phyloP scores from a whole-genome alignment of 2,329 filamentous ascomycete species.

The Cladosporium austrohemisphaericum region DNA sequence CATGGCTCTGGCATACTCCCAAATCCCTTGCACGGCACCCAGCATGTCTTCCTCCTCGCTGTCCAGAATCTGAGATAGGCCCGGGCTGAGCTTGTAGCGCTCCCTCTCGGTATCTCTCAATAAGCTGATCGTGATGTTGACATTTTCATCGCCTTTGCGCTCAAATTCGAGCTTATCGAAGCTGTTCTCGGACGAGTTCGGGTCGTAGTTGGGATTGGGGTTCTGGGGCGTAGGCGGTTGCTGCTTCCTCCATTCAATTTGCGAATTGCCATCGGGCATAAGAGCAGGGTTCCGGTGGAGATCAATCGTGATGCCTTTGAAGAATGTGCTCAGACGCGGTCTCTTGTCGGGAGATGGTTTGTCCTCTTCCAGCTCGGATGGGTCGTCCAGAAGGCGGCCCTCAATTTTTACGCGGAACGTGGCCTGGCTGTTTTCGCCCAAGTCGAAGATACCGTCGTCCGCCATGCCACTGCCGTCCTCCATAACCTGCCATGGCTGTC shows the following conservation, averaged over 20 bases:
- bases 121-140: constrained; percentile 86
- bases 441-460: constrained; percentile 71
- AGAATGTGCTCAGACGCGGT: constrained; percentile 71
- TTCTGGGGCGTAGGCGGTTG: constrained; percentile 45
- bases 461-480: constrained; percentile 50
- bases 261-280: constrained; percentile 58
- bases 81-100: constrained; percentile 72
- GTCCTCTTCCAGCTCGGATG: constrained; percentile 45
- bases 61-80: constrained; percentile 79
- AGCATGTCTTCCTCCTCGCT: constrained; percentile 81
- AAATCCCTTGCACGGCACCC: constrained; percentile 84
- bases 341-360: constrained; percentile 40
- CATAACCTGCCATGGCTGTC: constrained; percentile 85
- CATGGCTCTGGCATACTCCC: constrained; percentile 88
- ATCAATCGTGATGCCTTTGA: constrained; percentile 70
- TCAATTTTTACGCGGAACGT: constrained; percentile 91
- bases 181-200: constrained; percentile 64
- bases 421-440: constrained; percentile 70
- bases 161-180: constrained; percentile 93
- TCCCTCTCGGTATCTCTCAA: constrained; percentile 81
- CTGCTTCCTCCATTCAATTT: constrained; percentile 86
- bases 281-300: constrained; percentile 58
- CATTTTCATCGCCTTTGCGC: constrained; percentile 85
- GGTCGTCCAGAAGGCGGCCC: constrained; percentile 67
- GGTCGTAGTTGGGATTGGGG: constrained; percentile 38